Evolutionary conservation across 2,329 filamentous ascomycete species (phyloP), one percentile per base, ranked within the genome.

Genomic region (Aspergillus novoparasiticus): DNA sequence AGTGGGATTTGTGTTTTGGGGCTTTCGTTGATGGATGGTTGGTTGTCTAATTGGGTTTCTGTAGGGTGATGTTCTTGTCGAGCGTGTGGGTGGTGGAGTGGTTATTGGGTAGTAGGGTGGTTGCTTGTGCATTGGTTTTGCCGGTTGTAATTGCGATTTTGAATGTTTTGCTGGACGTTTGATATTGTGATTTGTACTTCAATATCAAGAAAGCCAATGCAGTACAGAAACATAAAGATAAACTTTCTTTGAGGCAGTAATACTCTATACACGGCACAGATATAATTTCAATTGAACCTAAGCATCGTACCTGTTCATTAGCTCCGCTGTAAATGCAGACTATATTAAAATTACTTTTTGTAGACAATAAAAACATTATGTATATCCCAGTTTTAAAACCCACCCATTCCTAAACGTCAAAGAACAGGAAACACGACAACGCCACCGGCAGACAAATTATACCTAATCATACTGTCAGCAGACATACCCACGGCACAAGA

Each of bases 1-100:
- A 8, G 14, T 36, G 4, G 34, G 5, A 0, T 3, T 14, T 36
- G 2, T 1, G 14, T 8, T 16, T 6, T 12, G 34, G 0, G 26
- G 26, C 1, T 28, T 28, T 4, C 4, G 32, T 34, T 12, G 32
- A 34, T 6, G 2, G 34, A 16, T 1, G 14, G 34, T 8, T 36
- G 34, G 3, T 16, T 36, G 14, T 8, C 34, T 36, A 16, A 36
- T 5, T 6, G 5, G 34, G 0, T 16, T 16, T 36, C 5, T 16
- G 12, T 36, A 36, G 34, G 14, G 34, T 16, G 34, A 36, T 36
- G 34, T 16, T 36, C 5, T 16, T 14, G 3, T 36, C 12, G 34
- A 16, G 34, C 5, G 6, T 36, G 0, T 16, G 14, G 5, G 16
- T 36, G 14, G 1, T 36, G 14, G 14, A 36, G 34, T 36, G 14